phyloP scores from a whole-genome alignment of 306 rosid genomes.

The Vicia villosa region DNA sequence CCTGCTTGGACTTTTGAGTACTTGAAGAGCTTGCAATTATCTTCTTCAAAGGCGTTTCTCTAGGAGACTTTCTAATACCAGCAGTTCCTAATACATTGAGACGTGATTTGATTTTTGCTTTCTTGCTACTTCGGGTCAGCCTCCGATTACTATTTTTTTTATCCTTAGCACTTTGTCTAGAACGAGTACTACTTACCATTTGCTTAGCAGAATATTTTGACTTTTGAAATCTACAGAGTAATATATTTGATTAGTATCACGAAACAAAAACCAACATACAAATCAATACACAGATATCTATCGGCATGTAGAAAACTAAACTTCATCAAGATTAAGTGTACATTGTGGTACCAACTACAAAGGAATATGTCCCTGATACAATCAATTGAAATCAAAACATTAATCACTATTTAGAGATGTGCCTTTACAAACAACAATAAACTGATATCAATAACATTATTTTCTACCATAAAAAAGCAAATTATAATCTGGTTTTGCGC shows the following conservation, averaged over 20 bases:
- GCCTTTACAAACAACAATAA: slow-evolving; percentile 1
- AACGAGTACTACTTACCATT: slow-evolving; percentile 60
- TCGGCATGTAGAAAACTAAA: slow-evolving; percentile 8
- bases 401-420: background rate
- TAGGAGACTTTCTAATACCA: slow-evolving; percentile 59
- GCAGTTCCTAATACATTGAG: slow-evolving; percentile 40
- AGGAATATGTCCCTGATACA: background rate
- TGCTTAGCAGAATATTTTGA: slow-evolving; percentile 31
- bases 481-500: background rate
- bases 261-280: slow-evolving; percentile 21
- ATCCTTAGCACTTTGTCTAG: slow-evolving; percentile 51
- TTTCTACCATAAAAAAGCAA: slow-evolving; percentile 1
- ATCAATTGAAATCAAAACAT: slow-evolving; percentile 28
- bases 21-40: slow-evolving; percentile 39
- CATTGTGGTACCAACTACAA: slow-evolving; percentile 10
- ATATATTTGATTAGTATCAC: slow-evolving; percentile 28
- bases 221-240: slow-evolving; percentile 24
- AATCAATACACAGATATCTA: background rate
- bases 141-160: slow-evolving; percentile 45
- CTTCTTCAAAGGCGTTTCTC: slow-evolving; percentile 48
- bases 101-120: slow-evolving; percentile 36
- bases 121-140: slow-evolving; percentile 40
- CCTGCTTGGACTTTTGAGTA: slow-evolving; percentile 49
- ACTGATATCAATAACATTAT: background rate
- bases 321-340: slow-evolving; percentile 14